phyloP scores from a whole-genome alignment of 306 rosid genomes.

The Inga oerstediana region DNA sequence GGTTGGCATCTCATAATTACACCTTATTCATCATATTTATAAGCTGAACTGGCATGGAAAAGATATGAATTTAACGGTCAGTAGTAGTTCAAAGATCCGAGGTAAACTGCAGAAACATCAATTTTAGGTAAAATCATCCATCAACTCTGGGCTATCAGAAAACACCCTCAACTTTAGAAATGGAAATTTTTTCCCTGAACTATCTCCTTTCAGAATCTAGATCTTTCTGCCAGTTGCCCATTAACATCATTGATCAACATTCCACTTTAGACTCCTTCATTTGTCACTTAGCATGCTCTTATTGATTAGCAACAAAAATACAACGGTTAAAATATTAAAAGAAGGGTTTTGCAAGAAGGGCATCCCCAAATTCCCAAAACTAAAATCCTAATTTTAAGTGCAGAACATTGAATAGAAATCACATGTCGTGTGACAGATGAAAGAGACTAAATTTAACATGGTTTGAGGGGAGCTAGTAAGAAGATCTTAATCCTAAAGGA shows the following conservation, averaged over 20 bases:
- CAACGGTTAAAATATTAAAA: background rate
- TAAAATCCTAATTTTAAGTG: background rate
- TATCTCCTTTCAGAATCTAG: background rate
- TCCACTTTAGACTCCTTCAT: background rate
- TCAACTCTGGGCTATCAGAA: background rate
- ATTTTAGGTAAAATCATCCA: background rate
- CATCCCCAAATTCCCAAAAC: background rate
- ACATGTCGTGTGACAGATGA: background rate
- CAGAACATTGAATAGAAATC: background rate
- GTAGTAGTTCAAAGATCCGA: constrained; percentile 14
- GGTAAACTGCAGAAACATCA: background rate
- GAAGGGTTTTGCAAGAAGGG: background rate
- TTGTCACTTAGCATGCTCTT: background rate
- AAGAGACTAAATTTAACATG: background rate
- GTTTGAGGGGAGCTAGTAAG: background rate
- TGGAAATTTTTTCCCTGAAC: background rate
- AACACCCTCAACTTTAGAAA: background rate
- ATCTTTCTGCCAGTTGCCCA: background rate
- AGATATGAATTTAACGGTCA: constrained; percentile 20
- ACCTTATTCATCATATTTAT: constrained; percentile 18
- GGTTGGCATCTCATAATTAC: constrained; percentile 34
- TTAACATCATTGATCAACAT: background rate
- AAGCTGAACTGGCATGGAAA: constrained; percentile 27
- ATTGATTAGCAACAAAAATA: background rate
- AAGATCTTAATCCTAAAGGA: background rate